These are phyloP conservation scores for Solanum commersonii DNA, from an alignment of 257 asterid species.

Conservation along the genomic window DNA sequence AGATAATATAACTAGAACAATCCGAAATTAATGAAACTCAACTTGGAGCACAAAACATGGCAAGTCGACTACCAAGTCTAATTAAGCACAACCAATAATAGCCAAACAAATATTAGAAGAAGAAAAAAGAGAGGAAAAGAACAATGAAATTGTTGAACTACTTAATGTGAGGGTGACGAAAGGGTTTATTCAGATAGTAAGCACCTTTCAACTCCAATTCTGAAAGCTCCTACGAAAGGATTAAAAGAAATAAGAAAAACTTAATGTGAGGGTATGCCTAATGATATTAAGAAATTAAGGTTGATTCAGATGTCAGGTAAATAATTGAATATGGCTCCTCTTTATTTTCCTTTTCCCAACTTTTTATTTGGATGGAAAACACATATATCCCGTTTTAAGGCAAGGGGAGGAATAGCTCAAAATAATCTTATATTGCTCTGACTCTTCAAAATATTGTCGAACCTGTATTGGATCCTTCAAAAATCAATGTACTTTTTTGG, in stretches of 20 bases:
- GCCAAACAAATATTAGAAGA: neutral
- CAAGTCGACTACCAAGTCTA: neutral
- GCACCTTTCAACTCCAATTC: no score
- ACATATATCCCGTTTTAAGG: neutral
- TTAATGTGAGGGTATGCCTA: neutral
- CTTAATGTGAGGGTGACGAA: neutral
- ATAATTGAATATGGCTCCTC: neutral
- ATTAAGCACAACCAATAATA: neutral
- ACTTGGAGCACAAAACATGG: neutral
- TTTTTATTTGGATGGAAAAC: neutral
- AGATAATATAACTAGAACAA: neutral
- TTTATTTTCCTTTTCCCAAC: neutral
- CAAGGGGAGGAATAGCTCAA: neutral
- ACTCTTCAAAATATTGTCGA: neutral
- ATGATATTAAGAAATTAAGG: neutral
- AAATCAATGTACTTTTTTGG: neutral
- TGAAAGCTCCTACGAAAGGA: neutral
- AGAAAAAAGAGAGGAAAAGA: neutral
- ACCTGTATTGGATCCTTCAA: neutral
- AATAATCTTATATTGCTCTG: neutral
- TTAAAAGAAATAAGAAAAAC: no score
- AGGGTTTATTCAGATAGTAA: no score
- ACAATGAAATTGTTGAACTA: neutral
- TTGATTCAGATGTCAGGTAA: neutral
- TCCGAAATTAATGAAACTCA: neutral